These are phyloP conservation scores for Neurospora tetrasperma DNA, from an alignment of 495 filamentous ascomycete genomes.

Conservation along the genomic window DNA sequence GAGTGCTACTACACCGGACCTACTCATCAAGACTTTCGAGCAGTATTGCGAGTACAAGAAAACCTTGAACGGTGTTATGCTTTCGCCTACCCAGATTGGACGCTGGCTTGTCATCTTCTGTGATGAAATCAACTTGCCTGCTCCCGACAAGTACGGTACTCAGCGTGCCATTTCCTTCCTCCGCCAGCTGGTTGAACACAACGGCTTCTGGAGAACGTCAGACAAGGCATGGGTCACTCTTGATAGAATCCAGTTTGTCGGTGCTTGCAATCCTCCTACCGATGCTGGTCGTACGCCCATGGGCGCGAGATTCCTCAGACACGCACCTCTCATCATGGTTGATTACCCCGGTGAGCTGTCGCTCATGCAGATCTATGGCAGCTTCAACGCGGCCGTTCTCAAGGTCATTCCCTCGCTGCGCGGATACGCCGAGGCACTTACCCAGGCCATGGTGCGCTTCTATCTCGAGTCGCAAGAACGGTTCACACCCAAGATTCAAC, in stretches of 20 bases:
- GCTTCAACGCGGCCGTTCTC: slow-evolving; percentile 91
- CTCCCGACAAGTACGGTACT: slow-evolving; percentile 94
- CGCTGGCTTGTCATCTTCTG: slow-evolving; percentile 98
- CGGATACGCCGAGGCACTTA: slow-evolving; percentile 87
- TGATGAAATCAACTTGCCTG: slow-evolving; percentile 98
- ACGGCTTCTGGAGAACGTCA: slow-evolving; percentile 95
- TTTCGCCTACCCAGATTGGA: slow-evolving; percentile 92
- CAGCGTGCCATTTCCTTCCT: slow-evolving; percentile 96
- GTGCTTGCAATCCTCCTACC: slow-evolving; percentile 97
- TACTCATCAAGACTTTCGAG: slow-evolving; percentile 97
- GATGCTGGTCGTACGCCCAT: slow-evolving; percentile 93
- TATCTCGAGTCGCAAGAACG: slow-evolving; percentile 87
- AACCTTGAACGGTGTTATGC: slow-evolving; percentile 88
- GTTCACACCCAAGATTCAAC: slow-evolving; percentile 93
- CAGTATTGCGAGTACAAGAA: slow-evolving; percentile 99
- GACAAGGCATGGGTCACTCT: slow-evolving; percentile 98
- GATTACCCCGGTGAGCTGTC: slow-evolving; percentile 96
- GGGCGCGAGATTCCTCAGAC: slow-evolving; percentile 84
- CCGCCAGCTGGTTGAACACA: slow-evolving; percentile 93
- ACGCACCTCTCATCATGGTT: slow-evolving; percentile 96
- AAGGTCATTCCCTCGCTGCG: slow-evolving; percentile 95
- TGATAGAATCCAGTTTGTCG: slow-evolving; percentile 97
- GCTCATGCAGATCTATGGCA: slow-evolving; percentile 92
- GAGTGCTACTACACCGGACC: slow-evolving; percentile 92
- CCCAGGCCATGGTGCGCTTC: slow-evolving; percentile 95